Percentiles rank a stretch among this genome's conserved stretches.
Evolutionary conservation across 768 basidiomycete genomes (phyloP).

Genomic region (Leccinellum rugosiceps): DNA sequence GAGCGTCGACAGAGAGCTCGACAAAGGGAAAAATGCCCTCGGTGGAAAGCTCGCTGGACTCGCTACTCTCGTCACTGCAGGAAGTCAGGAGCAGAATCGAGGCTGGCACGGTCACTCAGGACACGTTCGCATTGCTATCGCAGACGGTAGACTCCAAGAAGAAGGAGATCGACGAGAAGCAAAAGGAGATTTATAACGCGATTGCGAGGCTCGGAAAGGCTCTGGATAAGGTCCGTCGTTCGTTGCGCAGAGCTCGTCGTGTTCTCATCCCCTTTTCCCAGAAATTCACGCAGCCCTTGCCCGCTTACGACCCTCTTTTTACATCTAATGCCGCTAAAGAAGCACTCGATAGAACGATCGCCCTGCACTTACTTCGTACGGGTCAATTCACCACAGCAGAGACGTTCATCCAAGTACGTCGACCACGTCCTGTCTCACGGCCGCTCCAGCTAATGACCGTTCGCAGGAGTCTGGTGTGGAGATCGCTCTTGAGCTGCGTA

Average conservation of each 20-base stretch:
- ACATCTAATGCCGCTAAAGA: conserved; percentile 52
- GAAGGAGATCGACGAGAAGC: conserved; percentile 82
- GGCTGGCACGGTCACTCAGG: conserved; percentile 46
- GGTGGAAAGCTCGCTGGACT: conserved; percentile 59
- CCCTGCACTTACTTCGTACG: conserved; percentile 73
- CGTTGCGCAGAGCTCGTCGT: not conserved
- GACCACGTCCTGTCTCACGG: conserved; percentile 1
- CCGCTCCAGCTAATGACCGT: not conserved
- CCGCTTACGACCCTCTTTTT: conserved; percentile 66
- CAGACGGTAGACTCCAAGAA: conserved; percentile 65
- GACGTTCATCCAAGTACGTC: conserved; percentile 64
- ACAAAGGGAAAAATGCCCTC: conserved; percentile 53
- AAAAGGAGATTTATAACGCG: conserved; percentile 84
- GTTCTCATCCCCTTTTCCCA: conserved; percentile 27
- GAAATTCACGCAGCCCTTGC: conserved; percentile 60
- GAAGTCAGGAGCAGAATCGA: conserved; percentile 53
- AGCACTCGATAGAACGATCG: conserved; percentile 69
- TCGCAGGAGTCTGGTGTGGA: conserved; percentile 64
- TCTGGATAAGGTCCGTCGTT: conserved; percentile 75
- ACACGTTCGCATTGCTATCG: conserved; percentile 47
- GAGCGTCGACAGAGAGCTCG: conserved; percentile 50
- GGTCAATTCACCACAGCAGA: conserved; percentile 79
- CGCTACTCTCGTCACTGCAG: conserved; percentile 55
- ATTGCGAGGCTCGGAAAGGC: conserved; percentile 79
- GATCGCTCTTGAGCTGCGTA: conserved; percentile 47